Base-by-base conservation (phyloP, 1,284 basidiomycete genomes). In the Apiotrichum sp. region DNA sequence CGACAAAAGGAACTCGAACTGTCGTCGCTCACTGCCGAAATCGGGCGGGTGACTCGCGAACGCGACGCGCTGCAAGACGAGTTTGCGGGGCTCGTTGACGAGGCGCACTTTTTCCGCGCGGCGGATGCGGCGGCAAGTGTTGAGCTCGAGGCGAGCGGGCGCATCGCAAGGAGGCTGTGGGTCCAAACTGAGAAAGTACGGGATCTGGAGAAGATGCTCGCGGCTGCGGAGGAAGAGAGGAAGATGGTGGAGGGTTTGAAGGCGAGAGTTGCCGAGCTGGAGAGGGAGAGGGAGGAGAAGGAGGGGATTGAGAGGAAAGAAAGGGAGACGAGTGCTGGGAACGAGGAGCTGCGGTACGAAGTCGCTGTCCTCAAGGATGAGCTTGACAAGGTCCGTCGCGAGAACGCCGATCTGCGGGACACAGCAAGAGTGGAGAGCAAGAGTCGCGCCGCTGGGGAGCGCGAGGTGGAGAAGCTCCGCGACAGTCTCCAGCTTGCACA, bases 141-240 rank as follows among this genome's bases (percentile, higher is more conserved):
- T 2, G 58, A 61, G 31, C 52, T 58, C 1, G 66, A 69, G 22
- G 54, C 51, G 9, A 43, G 56, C 7, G 71, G 71, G 1, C 61
- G 57, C 14, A n/a, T 64, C 34, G 56, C 55, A 5, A 53, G 71
- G 8, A 22, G 47, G 32, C 55, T 67, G 3, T 72, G 63, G 62
- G 14, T 71, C 7, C 43, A 63, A 31, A 59, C 63, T 13, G 58
- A 67, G 47, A 46, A 61, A 45, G 44, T 58, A 11, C 8, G 7
- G 3, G 31, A 53, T 13, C 50, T 66, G 9, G 54, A 63, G 40
- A 29, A 29, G 6, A 52, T 57, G 9, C 32, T 64, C 6, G 44
- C 51, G 3, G 46, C 42, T 13, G 47, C 55, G 13, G 57, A 63
- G 40, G 52, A 43, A 4, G 47, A 41, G 32, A 38, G 54, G 13